Evolutionary conservation across 768 basidiomycete species (phyloP).

Genomic region (Leccinum barrowsii): DNA sequence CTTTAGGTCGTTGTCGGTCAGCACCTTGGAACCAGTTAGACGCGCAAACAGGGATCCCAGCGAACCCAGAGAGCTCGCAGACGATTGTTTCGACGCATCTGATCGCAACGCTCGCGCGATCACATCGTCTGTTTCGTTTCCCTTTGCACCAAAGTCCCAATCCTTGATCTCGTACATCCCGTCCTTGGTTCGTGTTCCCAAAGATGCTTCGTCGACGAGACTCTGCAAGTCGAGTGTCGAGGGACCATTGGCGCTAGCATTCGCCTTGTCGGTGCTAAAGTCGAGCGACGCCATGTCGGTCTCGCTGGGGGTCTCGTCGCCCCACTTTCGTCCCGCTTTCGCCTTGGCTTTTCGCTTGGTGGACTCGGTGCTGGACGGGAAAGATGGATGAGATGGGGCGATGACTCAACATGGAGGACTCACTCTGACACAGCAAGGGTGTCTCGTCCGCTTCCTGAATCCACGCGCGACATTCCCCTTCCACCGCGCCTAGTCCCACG

Average conservation of each 20-base stretch:
- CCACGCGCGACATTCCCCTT: constrained; percentile 44
- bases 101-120: constrained; percentile 59
- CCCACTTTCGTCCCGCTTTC: constrained; percentile 90
- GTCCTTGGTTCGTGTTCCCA: constrained; percentile 73
- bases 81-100: constrained; percentile 32
- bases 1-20: constrained; percentile 78
- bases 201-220: constrained; percentile 65
- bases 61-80: constrained; percentile 52
- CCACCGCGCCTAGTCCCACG: constrained; percentile 61
- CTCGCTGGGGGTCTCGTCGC: constrained; percentile 72
- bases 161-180: constrained; percentile 76
- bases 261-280: constrained; percentile 65
- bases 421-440: constrained; percentile 71
- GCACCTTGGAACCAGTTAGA: constrained; percentile 78
- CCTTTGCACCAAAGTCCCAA: constrained; percentile 68
- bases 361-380: constrained; percentile 56
- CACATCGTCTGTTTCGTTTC: constrained; percentile 46
- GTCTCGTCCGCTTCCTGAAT: constrained; percentile 55
- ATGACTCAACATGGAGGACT: constrained; percentile 23
- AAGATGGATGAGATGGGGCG: not conserved
- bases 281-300: constrained; percentile 92
- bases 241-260: constrained; percentile 28
- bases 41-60: constrained; percentile 81
- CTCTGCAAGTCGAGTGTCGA: constrained; percentile 51
- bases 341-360: constrained; percentile 59